Percentiles rank a stretch among this genome's conserved stretches.
These are phyloP conservation scores for Vitis hybrid DNA, from an alignment of 177 flowering plant species.

Conservation along the genomic window DNA sequence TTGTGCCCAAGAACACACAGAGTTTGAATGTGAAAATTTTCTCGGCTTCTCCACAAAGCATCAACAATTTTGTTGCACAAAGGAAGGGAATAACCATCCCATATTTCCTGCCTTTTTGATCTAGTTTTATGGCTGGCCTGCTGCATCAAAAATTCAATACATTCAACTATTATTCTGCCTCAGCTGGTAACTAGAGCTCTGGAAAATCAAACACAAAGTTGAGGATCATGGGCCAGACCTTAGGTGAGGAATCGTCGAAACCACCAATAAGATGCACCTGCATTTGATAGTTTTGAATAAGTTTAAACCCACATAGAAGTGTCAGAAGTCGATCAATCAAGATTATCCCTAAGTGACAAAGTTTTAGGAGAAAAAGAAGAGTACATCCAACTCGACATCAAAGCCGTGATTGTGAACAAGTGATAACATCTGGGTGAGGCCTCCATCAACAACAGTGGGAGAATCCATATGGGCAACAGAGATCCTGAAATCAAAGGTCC, in stretches of 20 bases:
- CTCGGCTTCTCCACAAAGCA: constrained; percentile 42
- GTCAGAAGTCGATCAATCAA: background rate
- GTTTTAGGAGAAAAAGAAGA: background rate
- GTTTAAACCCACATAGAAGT: background rate
- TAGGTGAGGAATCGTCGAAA: constrained; percentile 57
- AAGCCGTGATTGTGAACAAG: constrained; percentile 34
- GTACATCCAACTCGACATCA: constrained; percentile 66
- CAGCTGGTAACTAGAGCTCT: constrained; percentile 16
- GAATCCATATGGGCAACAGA: constrained; percentile 90
- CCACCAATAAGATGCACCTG: constrained; percentile 96
- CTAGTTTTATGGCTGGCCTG: constrained; percentile 15
- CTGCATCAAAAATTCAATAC: constrained; percentile 50
- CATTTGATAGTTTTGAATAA: constrained; percentile 13
- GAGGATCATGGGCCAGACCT: constrained; percentile 44
- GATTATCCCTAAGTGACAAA: background rate
- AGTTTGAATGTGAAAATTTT: constrained; percentile 64
- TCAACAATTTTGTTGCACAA: constrained; percentile 67
- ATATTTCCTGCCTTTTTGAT: constrained; percentile 17
- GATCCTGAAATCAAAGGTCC: constrained; percentile 50
- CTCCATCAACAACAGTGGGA: constrained; percentile 60
- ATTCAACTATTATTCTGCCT: constrained; percentile 18
- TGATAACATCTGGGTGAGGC: constrained; percentile 73
- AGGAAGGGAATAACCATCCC: constrained; percentile 64
- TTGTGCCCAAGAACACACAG: constrained; percentile 78
- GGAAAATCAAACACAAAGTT: constrained; percentile 26